A percentile compares a stretch with the other conserved stretches of the same genome.
These are phyloP conservation scores for Casaregolazyma suthepensis DNA, from an alignment of 1,139 yeast genomes.

Conservation along the genomic window DNA sequence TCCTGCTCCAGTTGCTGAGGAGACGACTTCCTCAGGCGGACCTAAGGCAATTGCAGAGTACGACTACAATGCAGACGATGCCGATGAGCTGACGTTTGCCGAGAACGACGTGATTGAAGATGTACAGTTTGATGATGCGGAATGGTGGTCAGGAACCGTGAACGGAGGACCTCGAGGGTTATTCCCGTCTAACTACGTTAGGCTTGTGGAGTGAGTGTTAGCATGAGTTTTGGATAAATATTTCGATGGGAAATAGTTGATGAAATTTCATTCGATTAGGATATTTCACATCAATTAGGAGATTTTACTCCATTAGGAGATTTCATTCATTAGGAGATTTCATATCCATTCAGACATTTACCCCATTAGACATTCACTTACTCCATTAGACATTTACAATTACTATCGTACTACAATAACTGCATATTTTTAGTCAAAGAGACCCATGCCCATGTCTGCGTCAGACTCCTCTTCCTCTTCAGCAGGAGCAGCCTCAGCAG, in stretches of 20 bases:
- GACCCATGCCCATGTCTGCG: slow-evolving; percentile 99
- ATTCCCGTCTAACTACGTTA: slow-evolving; percentile 88
- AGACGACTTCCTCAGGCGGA: slow-evolving; percentile 32
- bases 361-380: too few species aligned
- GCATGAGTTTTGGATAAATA: too few species aligned
- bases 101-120: slow-evolving; percentile 80
- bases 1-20: slow-evolving; percentile 29
- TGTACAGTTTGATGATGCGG: slow-evolving; percentile 85
- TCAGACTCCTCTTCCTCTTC: slow-evolving; percentile 73
- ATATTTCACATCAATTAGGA: not conserved
- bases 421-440: slow-evolving; percentile 68
- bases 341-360: too few species aligned
- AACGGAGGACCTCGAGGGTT: slow-evolving; percentile 65
- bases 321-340: too few species aligned
- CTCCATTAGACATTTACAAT: not conserved
- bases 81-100: slow-evolving; percentile 74
- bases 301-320: not conserved
- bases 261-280: too few species aligned
- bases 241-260: too few species aligned
- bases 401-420: not conserved
- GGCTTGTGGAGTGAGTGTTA: slow-evolving; percentile 32
- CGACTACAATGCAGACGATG: slow-evolving; percentile 86
- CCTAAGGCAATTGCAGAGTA: slow-evolving; percentile 69
- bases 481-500: slow-evolving; percentile 70
- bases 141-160: slow-evolving; percentile 93